These are phyloP conservation scores for Linnemannia schmuckeri DNA, from an alignment of 192 early-diverging fungal genomes.

Conservation along the genomic window DNA sequence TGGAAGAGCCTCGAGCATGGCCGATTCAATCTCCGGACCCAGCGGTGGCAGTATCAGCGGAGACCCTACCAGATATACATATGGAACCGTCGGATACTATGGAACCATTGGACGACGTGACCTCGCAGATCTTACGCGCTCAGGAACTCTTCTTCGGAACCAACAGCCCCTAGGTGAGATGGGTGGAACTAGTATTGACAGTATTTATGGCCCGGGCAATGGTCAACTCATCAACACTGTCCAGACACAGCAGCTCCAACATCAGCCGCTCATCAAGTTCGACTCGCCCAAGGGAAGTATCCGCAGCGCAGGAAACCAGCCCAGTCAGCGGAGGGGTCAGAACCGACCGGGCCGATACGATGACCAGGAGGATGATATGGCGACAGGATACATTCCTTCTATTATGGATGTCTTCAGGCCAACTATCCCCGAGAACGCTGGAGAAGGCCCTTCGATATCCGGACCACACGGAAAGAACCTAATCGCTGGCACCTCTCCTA, in stretches of 20 bases:
- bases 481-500: not conserved
- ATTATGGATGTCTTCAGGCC: constrained; percentile 38
- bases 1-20: not conserved
- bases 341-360: not conserved
- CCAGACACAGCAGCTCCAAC: constrained; percentile 31
- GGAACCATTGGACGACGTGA: constrained; percentile 26
- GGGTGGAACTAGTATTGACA: constrained; percentile 8
- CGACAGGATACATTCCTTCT: constrained; percentile 34
- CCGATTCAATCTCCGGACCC: not conserved
- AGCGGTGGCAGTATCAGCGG: not conserved
- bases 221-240: not conserved
- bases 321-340: not conserved
- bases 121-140: not conserved
- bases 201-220: constrained; percentile 32
- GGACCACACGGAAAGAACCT: not conserved
- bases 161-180: not conserved
- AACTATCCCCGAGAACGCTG: not conserved
- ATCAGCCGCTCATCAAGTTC: constrained; percentile 42
- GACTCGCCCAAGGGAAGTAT: constrained; percentile 25
- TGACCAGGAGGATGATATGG: not conserved
- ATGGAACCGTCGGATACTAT: constrained; percentile 37
- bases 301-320: constrained; percentile 15
- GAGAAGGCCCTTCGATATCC: not conserved
- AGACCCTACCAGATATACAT: not conserved
- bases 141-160: not conserved